Evolutionary conservation across 2,329 filamentous ascomycete genomes (phyloP).

Genomic region (Neonectria coccinea): DNA sequence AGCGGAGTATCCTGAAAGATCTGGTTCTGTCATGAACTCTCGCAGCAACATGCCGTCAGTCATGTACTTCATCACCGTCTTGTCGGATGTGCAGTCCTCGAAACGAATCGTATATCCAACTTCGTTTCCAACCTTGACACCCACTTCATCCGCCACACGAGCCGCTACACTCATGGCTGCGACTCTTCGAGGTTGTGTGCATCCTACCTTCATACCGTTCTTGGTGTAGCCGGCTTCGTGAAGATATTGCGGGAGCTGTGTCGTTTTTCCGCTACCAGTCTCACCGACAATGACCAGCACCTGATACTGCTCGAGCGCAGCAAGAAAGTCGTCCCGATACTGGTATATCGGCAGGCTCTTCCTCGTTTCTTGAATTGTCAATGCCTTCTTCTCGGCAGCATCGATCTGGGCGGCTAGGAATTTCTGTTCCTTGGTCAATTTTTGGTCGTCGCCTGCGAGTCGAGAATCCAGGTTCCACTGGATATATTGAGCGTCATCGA

Average conservation of each 20-base stretch:
- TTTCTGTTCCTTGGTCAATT: conserved; percentile 81
- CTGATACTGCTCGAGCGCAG: conserved; percentile 88
- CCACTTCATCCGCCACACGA: conserved; percentile 94
- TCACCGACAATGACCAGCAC: conserved; percentile 93
- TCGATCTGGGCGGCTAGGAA: conserved; percentile 85
- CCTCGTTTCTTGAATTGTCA: conserved; percentile 90
- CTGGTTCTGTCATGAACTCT: conserved; percentile 90
- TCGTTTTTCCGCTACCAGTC: conserved; percentile 95
- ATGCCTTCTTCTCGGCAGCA: conserved; percentile 87
- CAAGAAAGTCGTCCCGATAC: conserved; percentile 86
- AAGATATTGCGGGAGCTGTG: conserved; percentile 92
- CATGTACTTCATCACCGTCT: conserved; percentile 95
- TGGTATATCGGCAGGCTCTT: conserved; percentile 91
- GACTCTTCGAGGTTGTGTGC: conserved; percentile 93
- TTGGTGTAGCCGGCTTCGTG: conserved; percentile 93
- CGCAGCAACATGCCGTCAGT: conserved; percentile 95
- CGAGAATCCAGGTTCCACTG: conserved; percentile 83
- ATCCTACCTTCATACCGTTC: conserved; percentile 85
- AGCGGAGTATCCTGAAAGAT: conserved; percentile 83
- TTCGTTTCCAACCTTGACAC: conserved; percentile 87
- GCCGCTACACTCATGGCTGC: conserved; percentile 98
- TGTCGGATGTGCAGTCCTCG: conserved; percentile 90
- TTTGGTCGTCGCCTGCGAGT: conserved; percentile 77
- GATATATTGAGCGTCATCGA: conserved; percentile 90
- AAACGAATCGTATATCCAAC: conserved; percentile 97